Percentiles rank a stretch among this genome's conserved stretches.
Evolutionary conservation across 1,139 yeast species (phyloP).

Genomic region (Yamadazyma atlantica): DNA sequence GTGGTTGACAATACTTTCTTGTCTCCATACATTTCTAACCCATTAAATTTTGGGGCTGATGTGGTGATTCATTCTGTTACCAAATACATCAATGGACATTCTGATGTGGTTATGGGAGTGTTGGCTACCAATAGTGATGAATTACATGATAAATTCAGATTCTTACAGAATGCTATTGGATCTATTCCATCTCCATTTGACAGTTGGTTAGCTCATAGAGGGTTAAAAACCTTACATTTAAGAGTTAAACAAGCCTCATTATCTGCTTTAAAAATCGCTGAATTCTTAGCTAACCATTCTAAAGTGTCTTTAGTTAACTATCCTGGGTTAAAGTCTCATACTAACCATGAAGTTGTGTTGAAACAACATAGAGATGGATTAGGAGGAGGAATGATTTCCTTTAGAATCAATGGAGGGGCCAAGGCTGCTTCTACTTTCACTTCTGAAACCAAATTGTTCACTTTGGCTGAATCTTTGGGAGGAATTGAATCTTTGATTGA

Average conservation of each 20-base stretch:
- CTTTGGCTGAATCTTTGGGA: slow-evolving; percentile 87
- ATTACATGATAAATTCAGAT: slow-evolving; percentile 64
- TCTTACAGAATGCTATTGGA: slow-evolving; percentile 86
- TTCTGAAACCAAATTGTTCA: slow-evolving; percentile 71
- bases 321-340: slow-evolving; percentile 75
- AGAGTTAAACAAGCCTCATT: slow-evolving; percentile 70
- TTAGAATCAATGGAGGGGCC: slow-evolving; percentile 83
- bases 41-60: slow-evolving; percentile 81
- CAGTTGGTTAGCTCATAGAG: slow-evolving; percentile 92
- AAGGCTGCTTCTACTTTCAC: slow-evolving; percentile 74
- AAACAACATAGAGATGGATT: slow-evolving; percentile 82
- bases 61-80: slow-evolving; percentile 87
- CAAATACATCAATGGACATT: slow-evolving; percentile 89
- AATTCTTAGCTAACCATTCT: slow-evolving; percentile 52
- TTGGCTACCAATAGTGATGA: slow-evolving; percentile 66
- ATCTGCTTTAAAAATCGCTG: slow-evolving; percentile 72
- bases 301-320: slow-evolving; percentile 70
- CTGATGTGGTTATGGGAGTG: slow-evolving; percentile 88
- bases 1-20: slow-evolving; percentile 94
- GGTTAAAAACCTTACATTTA: slow-evolving; percentile 82
- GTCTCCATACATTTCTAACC: slow-evolving; percentile 90
- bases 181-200: slow-evolving; percentile 90
- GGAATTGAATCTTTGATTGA: slow-evolving; percentile 86
- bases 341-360: slow-evolving; percentile 60
- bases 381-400: slow-evolving; percentile 92